phyloP scores from a whole-genome alignment of 129 eudicot species.

The Deinandra increscens region DNA sequence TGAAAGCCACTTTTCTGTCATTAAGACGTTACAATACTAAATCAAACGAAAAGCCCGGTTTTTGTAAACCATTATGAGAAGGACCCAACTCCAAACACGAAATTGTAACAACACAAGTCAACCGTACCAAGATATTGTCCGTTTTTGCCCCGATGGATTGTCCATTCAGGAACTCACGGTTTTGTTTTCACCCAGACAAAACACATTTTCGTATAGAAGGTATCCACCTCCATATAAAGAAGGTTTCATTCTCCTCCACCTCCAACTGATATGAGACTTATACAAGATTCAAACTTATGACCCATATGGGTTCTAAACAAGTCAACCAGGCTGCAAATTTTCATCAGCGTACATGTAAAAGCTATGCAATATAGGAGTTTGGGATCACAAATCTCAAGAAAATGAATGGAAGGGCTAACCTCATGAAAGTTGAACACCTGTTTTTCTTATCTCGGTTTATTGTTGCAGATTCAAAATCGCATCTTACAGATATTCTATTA shows the following conservation, averaged over 20 bases:
- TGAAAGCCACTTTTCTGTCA: too few relatives aligned
- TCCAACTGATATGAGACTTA: too few relatives aligned
- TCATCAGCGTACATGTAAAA: not conserved
- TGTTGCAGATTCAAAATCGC: constrained; percentile 6
- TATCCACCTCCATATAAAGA: too few relatives aligned
- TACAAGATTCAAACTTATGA: not conserved
- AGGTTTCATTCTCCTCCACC: too few relatives aligned
- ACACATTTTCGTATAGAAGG: too few relatives aligned
- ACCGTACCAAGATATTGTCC: too few relatives aligned
- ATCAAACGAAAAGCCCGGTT: not conserved
- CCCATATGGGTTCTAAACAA: not conserved
- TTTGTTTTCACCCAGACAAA: too few relatives aligned
- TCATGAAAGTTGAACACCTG: constrained; percentile 14
- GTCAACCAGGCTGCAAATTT: not conserved
- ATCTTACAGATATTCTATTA: constrained; percentile 8
- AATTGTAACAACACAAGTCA: too few relatives aligned
- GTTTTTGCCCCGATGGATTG: too few relatives aligned
- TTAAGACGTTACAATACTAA: too few relatives aligned
- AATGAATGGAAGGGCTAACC: constrained; percentile 4
- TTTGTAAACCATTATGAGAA: not conserved
- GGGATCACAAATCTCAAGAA: not conserved
- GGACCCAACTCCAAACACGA: not conserved
- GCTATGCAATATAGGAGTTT: constrained; percentile 4
- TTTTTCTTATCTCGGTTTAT: constrained; percentile 15
- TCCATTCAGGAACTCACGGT: too few relatives aligned